Evolutionary conservation across 192 early-diverging fungal genomes (phyloP).

Genomic region (Coemansia sp.): DNA sequence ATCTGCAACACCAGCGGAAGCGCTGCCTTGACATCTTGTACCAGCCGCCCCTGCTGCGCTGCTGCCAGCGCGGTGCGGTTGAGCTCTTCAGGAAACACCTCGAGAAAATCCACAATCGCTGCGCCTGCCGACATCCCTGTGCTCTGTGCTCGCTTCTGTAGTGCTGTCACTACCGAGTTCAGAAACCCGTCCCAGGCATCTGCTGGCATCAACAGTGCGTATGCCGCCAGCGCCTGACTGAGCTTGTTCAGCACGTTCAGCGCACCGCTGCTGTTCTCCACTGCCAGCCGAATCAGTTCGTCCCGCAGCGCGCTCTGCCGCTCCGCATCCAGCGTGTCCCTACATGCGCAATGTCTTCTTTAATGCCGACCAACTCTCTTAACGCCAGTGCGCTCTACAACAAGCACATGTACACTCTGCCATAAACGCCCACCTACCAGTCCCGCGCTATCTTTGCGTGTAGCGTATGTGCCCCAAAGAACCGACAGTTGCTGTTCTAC

Average conservation of each 20-base stretch:
- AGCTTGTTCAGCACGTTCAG: constrained; percentile 39
- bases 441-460: constrained; percentile 43
- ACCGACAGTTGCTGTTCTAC: constrained; percentile 40
- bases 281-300: constrained; percentile 38
- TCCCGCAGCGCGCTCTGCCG: constrained; percentile 32
- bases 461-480: constrained; percentile 51
- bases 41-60: constrained; percentile 18
- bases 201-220: constrained; percentile 36
- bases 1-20: constrained; percentile 31
- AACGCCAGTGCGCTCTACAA: neutral
- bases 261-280: constrained; percentile 33
- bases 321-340: constrained; percentile 44
- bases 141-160: constrained; percentile 22
- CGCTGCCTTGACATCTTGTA: constrained; percentile 29
- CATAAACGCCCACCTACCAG: constrained; percentile 16
- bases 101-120: constrained; percentile 37
- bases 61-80: constrained; percentile 25
- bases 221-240: constrained; percentile 39
- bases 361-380: neutral
- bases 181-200: constrained; percentile 30
- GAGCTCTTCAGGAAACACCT: constrained; percentile 48
- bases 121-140: constrained; percentile 16
- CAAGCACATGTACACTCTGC: neutral
- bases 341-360: neutral
- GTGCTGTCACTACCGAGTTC: constrained; percentile 16